These are phyloP conservation scores for Boletales sp. DNA, from an alignment of 768 basidiomycete genomes.

Conservation along the genomic window DNA sequence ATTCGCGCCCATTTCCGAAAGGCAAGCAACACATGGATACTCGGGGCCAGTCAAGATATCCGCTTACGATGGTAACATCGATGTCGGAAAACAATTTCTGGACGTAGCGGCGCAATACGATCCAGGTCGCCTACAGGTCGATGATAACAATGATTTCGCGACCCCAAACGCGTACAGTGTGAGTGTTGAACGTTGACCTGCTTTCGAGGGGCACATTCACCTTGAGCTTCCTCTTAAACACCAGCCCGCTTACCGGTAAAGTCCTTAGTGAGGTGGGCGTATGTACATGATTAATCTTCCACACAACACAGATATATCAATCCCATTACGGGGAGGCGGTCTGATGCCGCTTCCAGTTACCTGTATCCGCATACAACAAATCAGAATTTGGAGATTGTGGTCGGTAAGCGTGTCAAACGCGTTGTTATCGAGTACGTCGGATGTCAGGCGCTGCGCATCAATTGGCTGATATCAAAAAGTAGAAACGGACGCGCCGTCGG, in stretches of 20 bases:
- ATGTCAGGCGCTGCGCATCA: neutral
- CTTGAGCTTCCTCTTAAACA: neutral
- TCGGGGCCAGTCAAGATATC: constrained; percentile 29
- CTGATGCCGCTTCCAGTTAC: constrained; percentile 26
- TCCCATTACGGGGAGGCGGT: constrained; percentile 32
- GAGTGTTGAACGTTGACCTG: constrained; percentile 8
- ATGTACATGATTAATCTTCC: neutral
- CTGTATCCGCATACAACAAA: constrained; percentile 28
- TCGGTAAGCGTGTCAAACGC: constrained; percentile 33
- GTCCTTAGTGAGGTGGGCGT: neutral
- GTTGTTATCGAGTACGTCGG: constrained; percentile 33
- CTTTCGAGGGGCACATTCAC: neutral
- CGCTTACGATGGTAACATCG: constrained; percentile 2
- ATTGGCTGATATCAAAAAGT: neutral
- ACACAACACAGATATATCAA: constrained; percentile 48
- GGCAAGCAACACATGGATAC: constrained; percentile 32
- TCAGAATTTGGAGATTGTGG: constrained; percentile 29
- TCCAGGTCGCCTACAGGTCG: constrained; percentile 37
- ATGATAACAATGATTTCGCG: constrained; percentile 48
- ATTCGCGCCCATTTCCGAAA: constrained; percentile 25
- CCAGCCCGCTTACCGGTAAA: constrained; percentile 18
- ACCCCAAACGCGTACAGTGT: constrained; percentile 21
- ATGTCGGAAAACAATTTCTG: constrained; percentile 41
- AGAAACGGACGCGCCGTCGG: constrained; percentile 36
- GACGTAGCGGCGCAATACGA: constrained; percentile 45